phyloP scores from a whole-genome alignment of 805 yeast species.

The Nakazawaea ernobii region DNA sequence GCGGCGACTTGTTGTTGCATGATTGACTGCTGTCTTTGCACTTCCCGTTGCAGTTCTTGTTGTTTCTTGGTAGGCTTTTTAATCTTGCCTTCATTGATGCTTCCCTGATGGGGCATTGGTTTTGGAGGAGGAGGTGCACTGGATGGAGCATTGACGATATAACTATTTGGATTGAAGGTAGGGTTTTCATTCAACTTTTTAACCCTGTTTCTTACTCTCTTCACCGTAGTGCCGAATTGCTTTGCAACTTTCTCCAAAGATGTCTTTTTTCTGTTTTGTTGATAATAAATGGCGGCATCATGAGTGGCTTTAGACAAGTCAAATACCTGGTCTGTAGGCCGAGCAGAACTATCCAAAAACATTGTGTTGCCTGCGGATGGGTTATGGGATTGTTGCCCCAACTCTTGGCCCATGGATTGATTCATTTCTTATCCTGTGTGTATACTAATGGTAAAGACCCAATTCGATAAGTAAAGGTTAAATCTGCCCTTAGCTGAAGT shows the following conservation, averaged over 20 bases:
- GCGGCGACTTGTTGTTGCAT: conserved; percentile 7
- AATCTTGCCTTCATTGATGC: background rate
- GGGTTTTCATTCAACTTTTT: conserved; percentile 10
- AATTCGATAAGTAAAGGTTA: background rate
- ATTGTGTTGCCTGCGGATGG: background rate
- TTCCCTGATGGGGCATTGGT: background rate
- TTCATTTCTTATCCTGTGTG: background rate
- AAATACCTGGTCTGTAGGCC: conserved; percentile 3
- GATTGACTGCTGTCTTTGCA: conserved; percentile 1
- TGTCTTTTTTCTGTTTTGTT: conserved; percentile 10
- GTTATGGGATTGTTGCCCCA: conserved; percentile 1
- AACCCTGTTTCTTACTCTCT: conserved; percentile 11
- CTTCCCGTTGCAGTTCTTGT: conserved; percentile 5
- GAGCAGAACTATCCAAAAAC: conserved; percentile 5
- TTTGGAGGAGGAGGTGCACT: conserved; percentile 6
- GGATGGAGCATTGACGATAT: conserved; percentile 6
- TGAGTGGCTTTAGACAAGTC: conserved; percentile 9
- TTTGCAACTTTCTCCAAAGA: conserved; percentile 12
- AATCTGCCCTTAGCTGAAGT: conserved; percentile 1
- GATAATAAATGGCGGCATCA: conserved; percentile 11
- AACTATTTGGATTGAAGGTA: conserved; percentile 9
- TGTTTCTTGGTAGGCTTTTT: conserved; percentile 6
- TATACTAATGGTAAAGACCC: background rate
- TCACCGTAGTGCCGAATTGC: conserved; percentile 11
- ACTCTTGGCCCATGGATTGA: conserved; percentile 2